Conservation (phyloP, 2,329 filamentous ascomycete genomes). For the Zasmidium angulare region DNA sequence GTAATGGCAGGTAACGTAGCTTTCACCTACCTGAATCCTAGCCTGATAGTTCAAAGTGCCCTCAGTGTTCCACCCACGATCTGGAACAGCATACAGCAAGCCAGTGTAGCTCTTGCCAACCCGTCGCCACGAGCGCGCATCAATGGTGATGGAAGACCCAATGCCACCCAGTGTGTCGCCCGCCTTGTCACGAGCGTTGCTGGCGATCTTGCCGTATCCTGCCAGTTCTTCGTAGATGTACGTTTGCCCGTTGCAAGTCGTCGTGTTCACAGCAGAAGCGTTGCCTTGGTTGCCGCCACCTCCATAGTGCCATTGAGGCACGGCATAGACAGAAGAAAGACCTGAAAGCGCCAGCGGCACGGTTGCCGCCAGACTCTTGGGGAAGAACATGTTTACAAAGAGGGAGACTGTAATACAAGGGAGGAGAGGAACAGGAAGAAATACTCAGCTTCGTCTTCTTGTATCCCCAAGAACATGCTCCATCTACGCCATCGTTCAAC, state of each 20-base stretch:
- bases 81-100: slow-evolving; percentile 61
- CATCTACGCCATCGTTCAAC: background rate
- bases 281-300: background rate
- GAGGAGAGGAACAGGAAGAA: background rate
- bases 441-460: slow-evolving; percentile 4
- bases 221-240: slow-evolving; percentile 68
- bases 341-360: slow-evolving; percentile 5
- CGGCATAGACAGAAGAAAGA: background rate
- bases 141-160: slow-evolving; percentile 65
- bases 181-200: slow-evolving; percentile 62
- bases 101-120: slow-evolving; percentile 57
- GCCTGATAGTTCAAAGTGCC: slow-evolving; percentile 68
- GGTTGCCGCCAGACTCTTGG: slow-evolving; percentile 3
- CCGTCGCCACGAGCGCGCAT: slow-evolving; percentile 60
- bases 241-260: slow-evolving; percentile 59
- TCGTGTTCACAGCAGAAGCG: slow-evolving; percentile 42
- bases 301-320: background rate
- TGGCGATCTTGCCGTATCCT: slow-evolving; percentile 63
- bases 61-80: slow-evolving; percentile 67
- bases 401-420: background rate
- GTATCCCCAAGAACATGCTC: background rate
- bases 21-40: slow-evolving; percentile 54
- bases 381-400: slow-evolving; percentile 7
- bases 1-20: background rate
- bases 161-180: slow-evolving; percentile 69